Conservation (phyloP, 805 yeast species). For the Schwanniomyces pseudopolymorphus region DNA sequence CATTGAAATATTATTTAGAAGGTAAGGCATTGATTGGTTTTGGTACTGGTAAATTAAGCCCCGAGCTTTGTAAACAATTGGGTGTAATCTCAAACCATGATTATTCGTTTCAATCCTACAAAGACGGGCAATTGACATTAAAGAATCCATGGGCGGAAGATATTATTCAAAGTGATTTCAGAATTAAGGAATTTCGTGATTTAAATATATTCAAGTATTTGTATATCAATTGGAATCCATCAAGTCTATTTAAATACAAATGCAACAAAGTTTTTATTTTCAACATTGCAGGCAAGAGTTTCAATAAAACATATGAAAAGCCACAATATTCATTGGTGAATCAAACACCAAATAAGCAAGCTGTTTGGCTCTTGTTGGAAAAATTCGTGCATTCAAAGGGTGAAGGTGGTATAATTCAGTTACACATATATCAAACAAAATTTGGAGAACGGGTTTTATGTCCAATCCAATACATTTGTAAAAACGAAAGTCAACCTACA, state of each 20-base stretch:
- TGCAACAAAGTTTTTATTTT: slow-evolving; percentile 25
- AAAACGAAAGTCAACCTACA: slow-evolving; percentile 24
- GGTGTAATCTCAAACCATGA: slow-evolving; percentile 64
- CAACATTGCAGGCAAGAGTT: not conserved
- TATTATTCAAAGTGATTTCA: slow-evolving; percentile 10
- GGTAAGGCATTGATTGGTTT: slow-evolving; percentile 54
- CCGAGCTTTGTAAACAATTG: slow-evolving; percentile 28
- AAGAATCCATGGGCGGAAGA: slow-evolving; percentile 40
- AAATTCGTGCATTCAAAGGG: slow-evolving; percentile 35
- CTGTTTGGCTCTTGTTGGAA: slow-evolving; percentile 52
- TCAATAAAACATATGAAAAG: slow-evolving; percentile 20
- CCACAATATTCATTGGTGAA: slow-evolving; percentile 49
- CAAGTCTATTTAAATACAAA: slow-evolving; percentile 15
- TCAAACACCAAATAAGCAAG: slow-evolving; percentile 17
- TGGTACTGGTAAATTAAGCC: slow-evolving; percentile 59
- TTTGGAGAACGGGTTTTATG: slow-evolving; percentile 29
- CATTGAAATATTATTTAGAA: slow-evolving; percentile 23
- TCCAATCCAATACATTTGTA: slow-evolving; percentile 19
- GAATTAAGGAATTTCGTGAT: slow-evolving; percentile 19
- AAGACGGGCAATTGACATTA: slow-evolving; percentile 11
- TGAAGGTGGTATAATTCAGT: slow-evolving; percentile 7
- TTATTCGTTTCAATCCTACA: slow-evolving; percentile 50
- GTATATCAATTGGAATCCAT: slow-evolving; percentile 68
- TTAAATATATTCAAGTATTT: slow-evolving; percentile 44
- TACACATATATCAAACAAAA: slow-evolving; percentile 22